Percentiles rank a stretch among this genome's conserved stretches.
These are phyloP conservation scores for Adenanthera pavonina DNA, from an alignment of 306 rosid genomes.

Conservation along the genomic window DNA sequence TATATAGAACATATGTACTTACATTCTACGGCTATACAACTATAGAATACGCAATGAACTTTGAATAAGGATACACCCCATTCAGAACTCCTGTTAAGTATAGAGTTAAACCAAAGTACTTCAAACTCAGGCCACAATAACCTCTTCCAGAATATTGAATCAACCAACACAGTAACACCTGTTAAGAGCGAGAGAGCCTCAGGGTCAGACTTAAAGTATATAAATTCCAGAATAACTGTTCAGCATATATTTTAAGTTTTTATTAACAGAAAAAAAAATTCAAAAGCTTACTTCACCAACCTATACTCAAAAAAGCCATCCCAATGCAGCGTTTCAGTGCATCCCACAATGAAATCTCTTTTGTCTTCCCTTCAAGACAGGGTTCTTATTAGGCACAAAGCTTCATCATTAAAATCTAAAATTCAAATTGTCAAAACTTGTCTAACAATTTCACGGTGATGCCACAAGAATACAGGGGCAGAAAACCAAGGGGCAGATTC, in stretches of 20 bases:
- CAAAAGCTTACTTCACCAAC: slow-evolving; percentile 52
- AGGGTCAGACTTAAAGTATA: slow-evolving; percentile 38
- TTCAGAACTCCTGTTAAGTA: slow-evolving; percentile 87
- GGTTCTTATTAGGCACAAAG: slow-evolving; percentile 44
- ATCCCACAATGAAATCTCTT: slow-evolving; percentile 71
- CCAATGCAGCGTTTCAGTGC: slow-evolving; percentile 68
- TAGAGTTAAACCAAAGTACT: slow-evolving; percentile 96
- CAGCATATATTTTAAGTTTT: slow-evolving; percentile 1
- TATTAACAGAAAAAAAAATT: slow-evolving; percentile 6
- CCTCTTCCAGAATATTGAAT: slow-evolving; percentile 91
- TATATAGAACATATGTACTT: neutral
- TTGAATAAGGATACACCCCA: slow-evolving; percentile 92
- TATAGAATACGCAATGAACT: neutral
- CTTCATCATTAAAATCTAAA: slow-evolving; percentile 26
- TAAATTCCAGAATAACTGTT: neutral
- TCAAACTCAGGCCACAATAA: slow-evolving; percentile 96
- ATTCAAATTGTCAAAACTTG: slow-evolving; percentile 21
- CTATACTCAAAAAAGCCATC: slow-evolving; percentile 70
- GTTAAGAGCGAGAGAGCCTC: slow-evolving; percentile 40
- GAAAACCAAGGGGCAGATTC: slow-evolving; percentile 20
- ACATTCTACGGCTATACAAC: slow-evolving; percentile 23
- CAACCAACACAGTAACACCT: slow-evolving; percentile 81
- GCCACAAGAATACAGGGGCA: slow-evolving; percentile 18
- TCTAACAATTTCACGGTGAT: slow-evolving; percentile 26
- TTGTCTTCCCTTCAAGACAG: slow-evolving; percentile 64